These are phyloP conservation scores for Phytopythium helicoides DNA, from an alignment of 352 stramenopile species.

Conservation along the genomic window DNA sequence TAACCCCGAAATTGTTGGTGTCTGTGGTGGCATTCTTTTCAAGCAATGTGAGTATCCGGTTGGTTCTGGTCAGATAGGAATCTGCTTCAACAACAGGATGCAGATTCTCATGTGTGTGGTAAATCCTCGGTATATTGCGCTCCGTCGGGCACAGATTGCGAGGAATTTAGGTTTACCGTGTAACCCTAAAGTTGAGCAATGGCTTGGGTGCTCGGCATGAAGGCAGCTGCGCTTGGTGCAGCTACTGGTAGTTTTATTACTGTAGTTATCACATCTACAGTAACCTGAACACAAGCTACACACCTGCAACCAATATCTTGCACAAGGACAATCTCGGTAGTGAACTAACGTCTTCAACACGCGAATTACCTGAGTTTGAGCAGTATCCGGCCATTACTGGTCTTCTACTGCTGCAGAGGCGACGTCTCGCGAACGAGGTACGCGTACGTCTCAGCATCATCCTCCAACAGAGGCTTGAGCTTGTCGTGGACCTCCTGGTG, in stretches of 20 bases:
- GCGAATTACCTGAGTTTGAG: no score
- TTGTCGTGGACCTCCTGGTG: constrained; percentile 92
- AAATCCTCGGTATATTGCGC: constrained; percentile 1
- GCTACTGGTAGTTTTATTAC: no score
- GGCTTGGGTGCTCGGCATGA: constrained; percentile 11
- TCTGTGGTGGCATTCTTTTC: constrained; percentile 19
- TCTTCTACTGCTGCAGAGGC: constrained; percentile 23
- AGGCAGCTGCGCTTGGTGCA: no score
- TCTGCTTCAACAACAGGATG: constrained; percentile 20
- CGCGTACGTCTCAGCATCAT: constrained; percentile 54
- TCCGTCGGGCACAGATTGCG: constrained; percentile 14
- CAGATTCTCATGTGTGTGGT: constrained; percentile 13
- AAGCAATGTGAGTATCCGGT: constrained; percentile 11
- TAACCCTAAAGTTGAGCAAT: constrained; percentile 9
- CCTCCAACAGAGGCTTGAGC: constrained; percentile 86
- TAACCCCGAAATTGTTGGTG: constrained; percentile 12
- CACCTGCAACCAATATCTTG: no score
- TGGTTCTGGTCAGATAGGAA: constrained; percentile 5
- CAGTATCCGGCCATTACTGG: not conserved
- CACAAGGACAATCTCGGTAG: no score
- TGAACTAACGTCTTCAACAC: no score
- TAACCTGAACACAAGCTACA: no score
- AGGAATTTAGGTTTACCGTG: constrained; percentile 7
- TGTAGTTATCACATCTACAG: no score
- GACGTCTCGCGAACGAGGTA: constrained; percentile 81